Evolutionary conservation across 768 basidiomycete species (phyloP).

Genomic region (Mrakia blollopis): DNA sequence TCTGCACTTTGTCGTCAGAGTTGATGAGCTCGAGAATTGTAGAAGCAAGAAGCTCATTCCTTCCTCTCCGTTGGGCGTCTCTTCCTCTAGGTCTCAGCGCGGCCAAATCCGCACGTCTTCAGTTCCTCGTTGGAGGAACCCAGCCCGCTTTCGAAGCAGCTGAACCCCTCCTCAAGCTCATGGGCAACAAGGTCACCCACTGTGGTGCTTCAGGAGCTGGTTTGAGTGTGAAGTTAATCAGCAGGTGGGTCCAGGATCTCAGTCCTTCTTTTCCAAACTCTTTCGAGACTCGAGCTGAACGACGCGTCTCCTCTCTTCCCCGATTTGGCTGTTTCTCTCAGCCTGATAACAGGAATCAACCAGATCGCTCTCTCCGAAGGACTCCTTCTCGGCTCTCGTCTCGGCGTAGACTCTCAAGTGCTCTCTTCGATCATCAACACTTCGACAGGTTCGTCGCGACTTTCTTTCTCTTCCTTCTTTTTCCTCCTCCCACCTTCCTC

Average conservation of each 20-base stretch:
- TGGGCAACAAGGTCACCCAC: conserved; percentile 9
- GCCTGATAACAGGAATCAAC: conserved; percentile 20
- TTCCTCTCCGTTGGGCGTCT: too few species aligned
- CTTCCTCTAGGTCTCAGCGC: not conserved
- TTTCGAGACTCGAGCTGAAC: not conserved
- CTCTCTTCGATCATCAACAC: not conserved
- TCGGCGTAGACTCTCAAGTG: conserved; percentile 7
- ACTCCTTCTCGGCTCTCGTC: conserved; percentile 2
- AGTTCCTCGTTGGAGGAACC: conserved; percentile 10
- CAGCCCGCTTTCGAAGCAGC: not conserved
- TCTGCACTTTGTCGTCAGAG: not conserved
- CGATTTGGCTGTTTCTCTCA: not conserved
- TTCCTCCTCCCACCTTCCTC: not conserved
- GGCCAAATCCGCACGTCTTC: not conserved
- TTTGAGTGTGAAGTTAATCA: not conserved
- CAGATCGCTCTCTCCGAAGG: conserved; percentile 26
- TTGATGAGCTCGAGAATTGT: too few species aligned
- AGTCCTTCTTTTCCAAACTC: not conserved
- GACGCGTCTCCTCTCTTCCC: not conserved
- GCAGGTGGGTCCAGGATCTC: not conserved
- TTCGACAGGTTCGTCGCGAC: not conserved
- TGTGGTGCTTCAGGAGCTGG: conserved; percentile 20
- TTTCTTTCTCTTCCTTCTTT: not conserved
- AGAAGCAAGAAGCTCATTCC: not conserved
- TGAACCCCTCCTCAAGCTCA: conserved; percentile 5